Percentiles rank a stretch among this genome's conserved stretches.
These are phyloP conservation scores for Candida sp. DNA, from an alignment of 1,139 yeast genomes.

Conservation along the genomic window DNA sequence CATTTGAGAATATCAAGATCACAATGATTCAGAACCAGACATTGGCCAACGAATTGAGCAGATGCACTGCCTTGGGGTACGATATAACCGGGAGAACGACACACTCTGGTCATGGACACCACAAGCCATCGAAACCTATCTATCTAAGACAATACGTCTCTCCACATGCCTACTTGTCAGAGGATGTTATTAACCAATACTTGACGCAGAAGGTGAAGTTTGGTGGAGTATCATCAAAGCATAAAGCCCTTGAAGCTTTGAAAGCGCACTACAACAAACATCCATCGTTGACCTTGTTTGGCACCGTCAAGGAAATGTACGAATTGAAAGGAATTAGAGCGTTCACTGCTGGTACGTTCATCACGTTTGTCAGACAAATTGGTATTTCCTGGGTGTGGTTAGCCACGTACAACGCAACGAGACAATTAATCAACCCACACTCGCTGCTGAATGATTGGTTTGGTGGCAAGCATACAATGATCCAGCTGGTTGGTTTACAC, in stretches of 20 bases:
- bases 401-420: slow-evolving; percentile 77
- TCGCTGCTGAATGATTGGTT: slow-evolving; percentile 50
- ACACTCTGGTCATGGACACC: slow-evolving; percentile 18
- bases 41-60: slow-evolving; percentile 35
- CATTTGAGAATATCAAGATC: slow-evolving; percentile 89
- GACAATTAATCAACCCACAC: slow-evolving; percentile 69
- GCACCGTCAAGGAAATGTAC: slow-evolving; percentile 69
- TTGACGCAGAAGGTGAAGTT: slow-evolving; percentile 18
- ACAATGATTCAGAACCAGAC: slow-evolving; percentile 78
- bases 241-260: slow-evolving; percentile 28
- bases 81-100: slow-evolving; percentile 30
- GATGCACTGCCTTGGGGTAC: slow-evolving; percentile 21
- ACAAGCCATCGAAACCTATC: slow-evolving; percentile 26
- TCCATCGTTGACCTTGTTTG: slow-evolving; percentile 59
- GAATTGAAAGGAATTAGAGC: slow-evolving; percentile 76
- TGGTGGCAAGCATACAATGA: slow-evolving; percentile 44
- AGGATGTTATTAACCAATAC: slow-evolving; percentile 35
- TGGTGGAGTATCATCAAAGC: slow-evolving; percentile 14
- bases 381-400: slow-evolving; percentile 84
- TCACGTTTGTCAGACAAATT: slow-evolving; percentile 81
- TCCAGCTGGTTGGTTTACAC: slow-evolving; percentile 56
- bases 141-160: slow-evolving; percentile 44
- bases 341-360: slow-evolving; percentile 79
- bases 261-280: slow-evolving; percentile 47
- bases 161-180: slow-evolving; percentile 48